Evolutionary conservation across 148 eudicot genomes (phyloP), one percentile per base, ranked within the genome.

Genomic region (Spergularia bocconei): DNA sequence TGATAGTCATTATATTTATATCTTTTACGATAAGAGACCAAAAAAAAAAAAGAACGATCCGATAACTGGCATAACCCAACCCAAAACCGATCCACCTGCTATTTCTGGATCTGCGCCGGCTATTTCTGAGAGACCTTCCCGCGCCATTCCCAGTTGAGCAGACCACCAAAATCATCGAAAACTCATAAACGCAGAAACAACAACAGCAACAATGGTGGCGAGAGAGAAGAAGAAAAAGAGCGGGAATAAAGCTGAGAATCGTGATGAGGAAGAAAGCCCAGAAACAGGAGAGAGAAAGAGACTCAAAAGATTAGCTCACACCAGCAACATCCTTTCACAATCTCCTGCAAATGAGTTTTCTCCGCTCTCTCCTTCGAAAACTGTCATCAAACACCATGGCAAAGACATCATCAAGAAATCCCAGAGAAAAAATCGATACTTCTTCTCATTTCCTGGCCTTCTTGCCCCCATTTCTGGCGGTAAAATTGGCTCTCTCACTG

Each of bases 391-490:
- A 64, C 95, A 90, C 82, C 95, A 93, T 77, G 95, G 98, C 20
- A 83, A 57, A 53, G 98, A 93, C 77, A 86, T 91, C 12, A 41
- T 93, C 17, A 85, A 86, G 81, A 90, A 88, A 78, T 91, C 98
- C 1, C 94, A 90, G 69, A 79, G 91, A 52, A 93, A 91, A 82
- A 93, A 87, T 70, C 85, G 86, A 1, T 93, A 84, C 70, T 87
- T 93, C 7, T 91, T 93, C 84, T 93, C 98, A 0, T 91, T 93
- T 72, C 81, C 87, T 4, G 98, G 98, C 4, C 88, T 90, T 12
- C 74, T 93, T 11, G 91, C 87, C 17, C 97, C 98, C 4, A 39
- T 90, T 44, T 78, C 86, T 52, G 98, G 97, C 19, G 98, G 98
- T 7, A 91, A 87, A 78, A 90, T 93, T 48, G 97, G 98, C 2